Evolutionary conservation across 768 basidiomycete genomes (phyloP), one percentile per base, ranked within the genome.

Genomic region (Auricularia sp.): DNA sequence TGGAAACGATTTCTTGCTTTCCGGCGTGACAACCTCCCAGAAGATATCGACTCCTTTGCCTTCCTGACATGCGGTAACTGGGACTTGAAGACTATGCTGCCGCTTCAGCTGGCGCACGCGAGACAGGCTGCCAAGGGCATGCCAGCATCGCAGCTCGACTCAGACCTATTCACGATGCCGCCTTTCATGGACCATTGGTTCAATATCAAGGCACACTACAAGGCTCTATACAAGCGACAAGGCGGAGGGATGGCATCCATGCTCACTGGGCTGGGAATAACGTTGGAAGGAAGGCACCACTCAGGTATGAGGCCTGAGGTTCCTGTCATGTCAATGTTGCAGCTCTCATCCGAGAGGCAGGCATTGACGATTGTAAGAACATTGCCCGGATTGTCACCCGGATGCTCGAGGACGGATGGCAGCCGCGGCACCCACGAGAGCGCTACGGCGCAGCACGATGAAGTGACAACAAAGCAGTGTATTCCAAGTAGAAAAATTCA

Each of bases 11-110:
- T 67, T 59, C 11, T 47, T 5, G 37, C 42, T 36, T 67, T 54
- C 36, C 24, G 64, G 39, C 33, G 58, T 8, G 59, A 54, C 10
- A 51, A 64, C 33, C 16, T 21, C 24, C 36, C 56, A 6, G 64
- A 39, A 14, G 58, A 61, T n/a, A 58, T 59, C 14, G 36, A 24
- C 18, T 62, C 66, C 2, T 67, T 64, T 61, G 47, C 64, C 18
- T 67, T 67, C 36, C 35, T 67, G 11, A 67, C 66, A 13, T 67
- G 66, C 45, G 66, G 66, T n/a, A 47, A 62, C 58, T 67, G 66
- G 66, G 66, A 67, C 29, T 37, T 67, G 6, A 36, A 33, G 2
- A 65, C 61, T 33, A 65, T 65, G 63, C 61, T 67, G 6, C 66
- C 66, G 7, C 33, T 54, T 11, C 63, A 67, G 61, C 61, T 67